Evolutionary conservation across 345 rosid genomes (phyloP).

Genomic region (Bretschneidera sinensis): DNA sequence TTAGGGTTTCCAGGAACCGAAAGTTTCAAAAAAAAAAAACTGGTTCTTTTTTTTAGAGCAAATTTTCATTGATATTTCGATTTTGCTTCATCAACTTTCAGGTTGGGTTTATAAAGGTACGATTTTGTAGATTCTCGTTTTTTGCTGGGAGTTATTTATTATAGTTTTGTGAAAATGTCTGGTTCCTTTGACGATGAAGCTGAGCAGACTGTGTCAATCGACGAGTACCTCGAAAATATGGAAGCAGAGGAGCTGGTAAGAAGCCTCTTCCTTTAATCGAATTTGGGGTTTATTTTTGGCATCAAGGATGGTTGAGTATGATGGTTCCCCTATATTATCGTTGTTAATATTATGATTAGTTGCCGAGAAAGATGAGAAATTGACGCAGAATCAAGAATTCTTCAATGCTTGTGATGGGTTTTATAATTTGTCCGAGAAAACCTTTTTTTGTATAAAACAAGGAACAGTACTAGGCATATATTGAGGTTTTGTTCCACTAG

Average conservation of each 20-base stretch:
- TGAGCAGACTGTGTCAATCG: constrained; percentile 62
- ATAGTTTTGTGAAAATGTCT: constrained; percentile 34
- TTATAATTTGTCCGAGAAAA: not conserved
- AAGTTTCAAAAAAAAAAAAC: not conserved
- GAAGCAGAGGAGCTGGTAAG: constrained; percentile 91
- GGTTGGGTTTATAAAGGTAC: constrained; percentile 1
- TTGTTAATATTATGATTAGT: not conserved
- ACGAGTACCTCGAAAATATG: constrained; percentile 73
- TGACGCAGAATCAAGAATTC: not conserved
- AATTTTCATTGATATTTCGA: not conserved
- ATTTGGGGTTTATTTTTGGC: constrained; percentile 8
- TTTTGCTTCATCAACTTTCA: not conserved
- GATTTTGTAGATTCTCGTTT: not conserved
- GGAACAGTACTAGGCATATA: not conserved
- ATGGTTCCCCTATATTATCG: not conserved
- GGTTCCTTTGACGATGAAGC: constrained; percentile 58
- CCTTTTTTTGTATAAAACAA: not conserved
- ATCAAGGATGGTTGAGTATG: not conserved
- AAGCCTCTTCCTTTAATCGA: not conserved
- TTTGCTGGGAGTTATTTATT: not conserved
- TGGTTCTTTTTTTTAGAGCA: not conserved
- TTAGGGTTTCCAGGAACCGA: not conserved
- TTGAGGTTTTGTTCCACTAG: not conserved
- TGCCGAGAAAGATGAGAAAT: not conserved
- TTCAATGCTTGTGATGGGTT: not conserved